Conservation (phyloP, 2,329 filamentous ascomycete species). For the Ophiostoma ips region DNA sequence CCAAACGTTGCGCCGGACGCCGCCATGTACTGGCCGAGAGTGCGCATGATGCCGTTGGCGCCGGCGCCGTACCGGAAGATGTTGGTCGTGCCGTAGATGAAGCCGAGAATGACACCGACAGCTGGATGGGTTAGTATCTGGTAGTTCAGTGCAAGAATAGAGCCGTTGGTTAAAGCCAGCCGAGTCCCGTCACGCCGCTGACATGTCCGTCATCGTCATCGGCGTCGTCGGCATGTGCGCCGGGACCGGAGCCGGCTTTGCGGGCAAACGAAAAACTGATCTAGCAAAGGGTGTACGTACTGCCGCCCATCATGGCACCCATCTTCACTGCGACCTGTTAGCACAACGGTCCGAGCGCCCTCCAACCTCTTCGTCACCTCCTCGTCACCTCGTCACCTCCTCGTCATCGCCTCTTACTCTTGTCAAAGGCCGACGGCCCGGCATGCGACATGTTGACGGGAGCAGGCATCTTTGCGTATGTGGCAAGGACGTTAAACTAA, state of each 20-base stretch:
- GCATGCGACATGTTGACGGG: constrained; percentile 17
- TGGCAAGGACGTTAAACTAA: neutral
- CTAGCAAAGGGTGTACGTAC: constrained; percentile 44
- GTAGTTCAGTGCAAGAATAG: too few relatives aligned
- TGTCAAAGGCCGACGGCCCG: constrained; percentile 40
- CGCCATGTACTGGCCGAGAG: constrained; percentile 91
- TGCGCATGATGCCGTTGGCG: constrained; percentile 84
- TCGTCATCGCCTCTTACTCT: constrained; percentile 29
- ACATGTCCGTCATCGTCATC: too few relatives aligned
- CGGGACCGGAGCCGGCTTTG: too few relatives aligned
- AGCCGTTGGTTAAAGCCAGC: too few relatives aligned
- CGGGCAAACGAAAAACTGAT: too few relatives aligned
- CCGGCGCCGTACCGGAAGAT: constrained; percentile 93
- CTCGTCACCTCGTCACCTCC: neutral
- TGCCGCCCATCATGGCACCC: constrained; percentile 96
- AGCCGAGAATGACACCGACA: constrained; percentile 91
- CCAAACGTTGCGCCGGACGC: constrained; percentile 93
- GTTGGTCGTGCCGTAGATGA: constrained; percentile 90
- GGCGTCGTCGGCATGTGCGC: too few relatives aligned
- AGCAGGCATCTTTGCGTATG: constrained; percentile 20
- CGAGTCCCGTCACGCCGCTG: too few relatives aligned
- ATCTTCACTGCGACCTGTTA: constrained; percentile 62
- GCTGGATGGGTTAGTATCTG: constrained; percentile 39
- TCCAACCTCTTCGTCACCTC: neutral
- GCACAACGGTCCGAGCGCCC: constrained; percentile 4